Percentiles rank a stretch among this genome's conserved stretches.
phyloP scores from a whole-genome alignment of 345 rosid genomes.

The Citrus medica region DNA sequence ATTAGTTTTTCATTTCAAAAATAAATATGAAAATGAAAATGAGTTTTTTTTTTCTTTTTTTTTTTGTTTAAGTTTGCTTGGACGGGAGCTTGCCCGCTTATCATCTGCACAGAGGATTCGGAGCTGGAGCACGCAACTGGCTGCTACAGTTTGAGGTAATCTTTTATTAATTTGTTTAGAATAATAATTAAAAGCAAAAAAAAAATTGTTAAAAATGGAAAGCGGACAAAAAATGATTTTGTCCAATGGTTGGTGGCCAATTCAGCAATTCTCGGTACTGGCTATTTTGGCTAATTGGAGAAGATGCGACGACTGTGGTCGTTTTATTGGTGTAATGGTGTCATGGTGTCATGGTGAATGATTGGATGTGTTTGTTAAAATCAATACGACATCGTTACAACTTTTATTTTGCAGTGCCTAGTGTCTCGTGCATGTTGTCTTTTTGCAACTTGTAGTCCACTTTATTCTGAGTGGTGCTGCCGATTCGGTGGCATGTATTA shows the following conservation, averaged over 20 bases:
- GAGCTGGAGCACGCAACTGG: slow-evolving; percentile 79
- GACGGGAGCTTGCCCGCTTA: slow-evolving; percentile 97
- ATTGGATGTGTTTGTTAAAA: slow-evolving; percentile 12
- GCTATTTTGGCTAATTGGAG: background rate
- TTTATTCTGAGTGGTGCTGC: background rate
- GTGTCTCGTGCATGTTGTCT: slow-evolving; percentile 17
- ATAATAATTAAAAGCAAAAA: too few relatives aligned
- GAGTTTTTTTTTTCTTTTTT: background rate
- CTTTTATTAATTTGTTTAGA: background rate
- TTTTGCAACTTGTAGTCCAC: slow-evolving; percentile 7
- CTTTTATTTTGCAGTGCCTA: background rate
- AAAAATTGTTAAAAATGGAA: background rate
- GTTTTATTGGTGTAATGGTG: background rate
- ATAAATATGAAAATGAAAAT: background rate
- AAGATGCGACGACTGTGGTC: background rate
- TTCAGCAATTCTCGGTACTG: background rate
- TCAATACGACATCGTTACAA: slow-evolving; percentile 17
- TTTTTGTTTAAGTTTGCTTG: slow-evolving; percentile 56
- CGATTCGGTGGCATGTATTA: background rate
- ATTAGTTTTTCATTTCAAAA: background rate
- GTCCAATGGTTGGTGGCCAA: slow-evolving; percentile 7
- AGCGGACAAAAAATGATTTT: background rate
- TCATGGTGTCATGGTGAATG: background rate
- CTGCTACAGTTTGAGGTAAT: slow-evolving; percentile 89
- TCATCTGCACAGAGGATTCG: slow-evolving; percentile 75